Conservation (phyloP, 306 rosid genomes). For the Ziziphus jujuba region DNA sequence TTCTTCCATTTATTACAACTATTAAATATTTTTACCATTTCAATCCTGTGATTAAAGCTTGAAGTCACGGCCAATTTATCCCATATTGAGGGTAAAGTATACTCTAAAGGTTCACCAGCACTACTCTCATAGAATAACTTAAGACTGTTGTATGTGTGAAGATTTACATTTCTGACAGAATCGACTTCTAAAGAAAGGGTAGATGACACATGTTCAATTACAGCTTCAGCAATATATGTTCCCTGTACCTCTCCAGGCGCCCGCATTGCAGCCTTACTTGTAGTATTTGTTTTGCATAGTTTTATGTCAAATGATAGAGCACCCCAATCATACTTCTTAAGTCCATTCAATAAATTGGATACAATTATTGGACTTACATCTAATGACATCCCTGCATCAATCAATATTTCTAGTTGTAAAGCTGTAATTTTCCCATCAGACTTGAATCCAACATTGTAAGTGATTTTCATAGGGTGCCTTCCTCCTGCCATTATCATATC, state of each 20-base stretch:
- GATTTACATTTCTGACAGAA: slow-evolving; percentile 64
- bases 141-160: slow-evolving; percentile 73
- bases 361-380: slow-evolving; percentile 72
- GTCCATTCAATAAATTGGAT: slow-evolving; percentile 38
- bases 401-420: slow-evolving; percentile 64
- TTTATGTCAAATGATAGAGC: slow-evolving; percentile 77
- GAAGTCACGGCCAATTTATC: slow-evolving; percentile 60
- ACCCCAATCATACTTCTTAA: slow-evolving; percentile 94
- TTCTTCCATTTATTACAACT: slow-evolving; percentile 63
- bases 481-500: slow-evolving; percentile 98
- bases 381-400: slow-evolving; percentile 67
- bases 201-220: slow-evolving; percentile 81
- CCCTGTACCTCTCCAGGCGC: slow-evolving; percentile 93
- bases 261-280: slow-evolving; percentile 92
- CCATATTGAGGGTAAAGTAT: slow-evolving; percentile 83
- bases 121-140: slow-evolving; percentile 41
- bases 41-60: slow-evolving; percentile 48
- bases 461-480: slow-evolving; percentile 93
- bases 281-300: slow-evolving; percentile 78
- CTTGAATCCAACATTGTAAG: slow-evolving; percentile 80
- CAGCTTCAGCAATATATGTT: slow-evolving; percentile 83
- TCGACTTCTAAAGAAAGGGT: slow-evolving; percentile 69
- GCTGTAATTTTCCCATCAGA: slow-evolving; percentile 84
- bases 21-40: slow-evolving; percentile 61
- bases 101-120: slow-evolving; percentile 69